phyloP scores from a whole-genome alignment of 805 yeast species.

The Wilhelminamyces savonicus region DNA sequence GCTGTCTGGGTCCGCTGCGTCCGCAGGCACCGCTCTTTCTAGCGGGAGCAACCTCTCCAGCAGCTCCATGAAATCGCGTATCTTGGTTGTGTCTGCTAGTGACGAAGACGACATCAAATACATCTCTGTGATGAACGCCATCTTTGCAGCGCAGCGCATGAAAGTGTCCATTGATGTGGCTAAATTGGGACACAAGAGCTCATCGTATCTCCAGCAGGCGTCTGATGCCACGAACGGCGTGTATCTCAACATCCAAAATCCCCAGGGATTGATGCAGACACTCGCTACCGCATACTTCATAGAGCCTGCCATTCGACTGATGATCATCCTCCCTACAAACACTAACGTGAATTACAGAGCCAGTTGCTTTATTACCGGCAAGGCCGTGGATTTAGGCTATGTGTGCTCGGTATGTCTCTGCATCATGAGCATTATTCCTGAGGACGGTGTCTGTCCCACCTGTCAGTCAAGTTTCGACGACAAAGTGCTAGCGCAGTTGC shows the following conservation, averaged over 20 bases:
- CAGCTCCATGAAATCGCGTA: slow-evolving; percentile 30
- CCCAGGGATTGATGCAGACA: slow-evolving; percentile 77
- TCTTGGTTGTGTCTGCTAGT: slow-evolving; percentile 58
- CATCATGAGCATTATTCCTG: slow-evolving; percentile 65
- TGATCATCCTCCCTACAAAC: slow-evolving; percentile 74
- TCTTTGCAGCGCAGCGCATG: slow-evolving; percentile 93
- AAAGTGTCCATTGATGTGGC: slow-evolving; percentile 87
- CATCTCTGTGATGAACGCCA: slow-evolving; percentile 90
- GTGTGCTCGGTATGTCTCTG: slow-evolving; percentile 95
- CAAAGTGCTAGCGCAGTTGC: slow-evolving; percentile 49
- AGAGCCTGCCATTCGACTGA: slow-evolving; percentile 77
- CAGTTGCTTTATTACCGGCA: slow-evolving; percentile 87
- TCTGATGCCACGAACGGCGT: slow-evolving; percentile 92
- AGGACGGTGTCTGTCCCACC: slow-evolving; percentile 68
- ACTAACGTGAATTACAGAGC: slow-evolving; percentile 90
- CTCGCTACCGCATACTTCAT: slow-evolving; percentile 75
- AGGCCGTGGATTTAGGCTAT: slow-evolving; percentile 85
- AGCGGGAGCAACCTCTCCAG: slow-evolving; percentile 6
- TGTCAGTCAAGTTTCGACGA: slow-evolving; percentile 77
- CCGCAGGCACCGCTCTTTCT: slow-evolving; percentile 6
- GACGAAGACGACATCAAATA: slow-evolving; percentile 77
- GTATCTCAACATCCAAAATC: slow-evolving; percentile 61
- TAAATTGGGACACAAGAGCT: slow-evolving; percentile 54
- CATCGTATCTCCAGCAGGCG: slow-evolving; percentile 91
- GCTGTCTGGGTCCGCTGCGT: slow-evolving; percentile 2